Conservation (phyloP, 108 stramenopile species). For the Fistulifera solaris region DNA sequence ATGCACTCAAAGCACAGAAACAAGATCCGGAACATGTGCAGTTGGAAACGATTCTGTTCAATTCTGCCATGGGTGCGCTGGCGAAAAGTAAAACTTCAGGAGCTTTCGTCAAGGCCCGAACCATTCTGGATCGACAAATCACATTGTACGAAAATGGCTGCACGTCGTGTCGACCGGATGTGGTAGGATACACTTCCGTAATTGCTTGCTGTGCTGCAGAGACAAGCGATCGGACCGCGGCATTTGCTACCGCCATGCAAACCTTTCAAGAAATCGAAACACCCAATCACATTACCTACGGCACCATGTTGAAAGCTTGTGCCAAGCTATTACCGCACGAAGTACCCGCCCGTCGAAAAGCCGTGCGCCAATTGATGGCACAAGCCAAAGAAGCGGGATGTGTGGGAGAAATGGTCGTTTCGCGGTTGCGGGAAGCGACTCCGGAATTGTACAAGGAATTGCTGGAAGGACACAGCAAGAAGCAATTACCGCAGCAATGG, state of each 20-base stretch:
- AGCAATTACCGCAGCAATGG: conserved; percentile 42
- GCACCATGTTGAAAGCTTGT: conserved; percentile 67
- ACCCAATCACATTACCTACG: conserved; percentile 78
- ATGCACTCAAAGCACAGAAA: conserved; percentile 26
- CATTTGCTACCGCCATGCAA: conserved; percentile 52
- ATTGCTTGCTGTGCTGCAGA: conserved; percentile 31
- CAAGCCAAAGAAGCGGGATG: conserved; percentile 27
- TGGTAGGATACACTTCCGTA: conserved; percentile 66
- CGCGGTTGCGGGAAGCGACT: conserved; percentile 40
- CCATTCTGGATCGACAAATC: conserved; percentile 66
- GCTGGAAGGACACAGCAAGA: conserved; percentile 32
- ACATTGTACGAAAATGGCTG: conserved; percentile 16
- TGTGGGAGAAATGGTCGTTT: conserved; percentile 61
- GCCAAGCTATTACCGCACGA: conserved; percentile 32
- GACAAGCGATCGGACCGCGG: conserved; percentile 22
- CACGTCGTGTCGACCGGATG: conserved; percentile 50
- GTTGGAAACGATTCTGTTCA: conserved; percentile 64
- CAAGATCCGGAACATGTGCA: conserved; percentile 14
- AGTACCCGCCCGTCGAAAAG: conserved; percentile 17
- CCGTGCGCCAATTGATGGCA: conserved; percentile 32
- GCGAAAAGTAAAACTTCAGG: conserved; percentile 38
- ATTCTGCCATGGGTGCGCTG: conserved; percentile 64
- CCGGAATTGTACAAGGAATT: conserved; percentile 31
- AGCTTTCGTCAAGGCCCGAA: conserved; percentile 44
- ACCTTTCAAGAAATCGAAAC: conserved; percentile 39